These are phyloP conservation scores for Ceratobasidium sp. DNA, from an alignment of 1,284 basidiomycete genomes.

Conservation along the genomic window DNA sequence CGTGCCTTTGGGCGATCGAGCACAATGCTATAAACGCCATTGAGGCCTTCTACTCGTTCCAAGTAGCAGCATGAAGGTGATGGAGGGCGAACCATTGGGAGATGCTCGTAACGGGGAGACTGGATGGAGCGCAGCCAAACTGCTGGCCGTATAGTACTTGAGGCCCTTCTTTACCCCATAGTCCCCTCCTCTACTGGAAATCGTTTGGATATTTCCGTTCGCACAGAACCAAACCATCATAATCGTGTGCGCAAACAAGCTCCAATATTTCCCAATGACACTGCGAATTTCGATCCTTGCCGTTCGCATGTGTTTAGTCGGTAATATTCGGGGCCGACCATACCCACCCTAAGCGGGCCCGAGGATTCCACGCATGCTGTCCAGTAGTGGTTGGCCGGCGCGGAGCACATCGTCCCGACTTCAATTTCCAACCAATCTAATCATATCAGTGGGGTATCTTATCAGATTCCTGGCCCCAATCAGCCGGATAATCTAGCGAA, in stretches of 20 bases:
- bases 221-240: neutral
- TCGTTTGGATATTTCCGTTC: neutral
- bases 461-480: slow-evolving; percentile 22
- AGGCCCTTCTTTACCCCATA: neutral
- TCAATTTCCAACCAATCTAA: slow-evolving; percentile 3
- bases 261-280: neutral
- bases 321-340: neutral
- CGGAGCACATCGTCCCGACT: neutral
- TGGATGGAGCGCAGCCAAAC: neutral
- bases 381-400: neutral
- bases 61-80: slow-evolving; percentile 20
- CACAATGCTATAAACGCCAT: slow-evolving; percentile 12
- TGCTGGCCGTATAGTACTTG: neutral
- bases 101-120: neutral
- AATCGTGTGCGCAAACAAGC: neutral
- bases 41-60: slow-evolving; percentile 15
- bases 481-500: slow-evolving; percentile 8
- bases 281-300: neutral
- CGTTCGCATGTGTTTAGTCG: slow-evolving; percentile 17
- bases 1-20: slow-evolving; percentile 21
- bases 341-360: neutral
- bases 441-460: slow-evolving; percentile 22
- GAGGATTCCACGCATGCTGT: too few species aligned
- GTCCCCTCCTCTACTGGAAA: neutral
- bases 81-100: slow-evolving; percentile 23